Evolutionary conservation across 2,329 filamentous ascomycete genomes (phyloP).

Genomic region (Diplocarpon rosae): DNA sequence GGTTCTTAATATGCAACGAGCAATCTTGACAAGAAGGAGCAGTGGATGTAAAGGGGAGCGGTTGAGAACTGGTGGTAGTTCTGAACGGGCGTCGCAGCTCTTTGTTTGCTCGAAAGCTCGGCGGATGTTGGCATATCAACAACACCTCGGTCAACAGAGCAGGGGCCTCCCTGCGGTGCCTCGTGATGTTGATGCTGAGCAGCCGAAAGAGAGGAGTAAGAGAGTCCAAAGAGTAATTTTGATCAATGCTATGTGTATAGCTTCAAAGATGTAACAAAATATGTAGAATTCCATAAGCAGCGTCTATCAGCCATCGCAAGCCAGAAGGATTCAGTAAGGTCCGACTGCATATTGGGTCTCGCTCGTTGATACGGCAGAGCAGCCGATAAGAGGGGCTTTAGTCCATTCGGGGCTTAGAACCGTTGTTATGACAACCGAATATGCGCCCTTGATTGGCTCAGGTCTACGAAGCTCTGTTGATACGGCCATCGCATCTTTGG

Average conservation of each 20-base stretch:
- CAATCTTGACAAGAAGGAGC: slow-evolving; percentile 13
- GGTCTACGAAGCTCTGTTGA: background rate
- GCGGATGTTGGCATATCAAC: slow-evolving; percentile 5
- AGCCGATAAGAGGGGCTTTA: background rate
- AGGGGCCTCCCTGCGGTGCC: background rate
- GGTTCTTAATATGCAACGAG: slow-evolving; percentile 7
- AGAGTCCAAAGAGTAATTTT: background rate
- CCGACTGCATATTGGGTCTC: slow-evolving; percentile 1
- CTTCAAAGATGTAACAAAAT: background rate
- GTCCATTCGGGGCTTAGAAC: background rate
- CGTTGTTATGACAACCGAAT: background rate
- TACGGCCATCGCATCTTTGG: background rate
- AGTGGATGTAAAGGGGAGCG: slow-evolving; percentile 1
- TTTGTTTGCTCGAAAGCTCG: slow-evolving; percentile 1
- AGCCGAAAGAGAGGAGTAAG: background rate
- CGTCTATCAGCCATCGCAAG: background rate
- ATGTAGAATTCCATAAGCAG: background rate
- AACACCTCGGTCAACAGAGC: slow-evolving; percentile 2
- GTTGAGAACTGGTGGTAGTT: background rate
- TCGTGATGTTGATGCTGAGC: background rate
- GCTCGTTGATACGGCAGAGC: background rate
- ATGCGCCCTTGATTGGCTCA: background rate
- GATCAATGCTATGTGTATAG: background rate
- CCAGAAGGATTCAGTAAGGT: background rate
- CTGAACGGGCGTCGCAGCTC: background rate